Evolutionary conservation across 2,329 filamentous ascomycete species (phyloP), one percentile per base, ranked within the genome.

Genomic region (Botrytis tulipae): DNA sequence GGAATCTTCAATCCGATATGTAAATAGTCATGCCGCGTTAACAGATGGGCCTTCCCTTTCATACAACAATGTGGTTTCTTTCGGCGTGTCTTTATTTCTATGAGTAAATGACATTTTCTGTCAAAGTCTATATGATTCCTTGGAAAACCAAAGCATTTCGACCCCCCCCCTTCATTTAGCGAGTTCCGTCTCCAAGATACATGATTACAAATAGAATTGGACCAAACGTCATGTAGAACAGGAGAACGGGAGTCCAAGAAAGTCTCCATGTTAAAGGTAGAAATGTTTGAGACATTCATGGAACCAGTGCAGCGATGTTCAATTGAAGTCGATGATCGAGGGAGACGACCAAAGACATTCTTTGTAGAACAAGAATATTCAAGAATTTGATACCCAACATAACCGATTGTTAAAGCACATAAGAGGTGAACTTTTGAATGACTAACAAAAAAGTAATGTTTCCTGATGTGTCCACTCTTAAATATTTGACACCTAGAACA

Each of bases 81-180:
- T 7, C 12, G 12, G 14, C 16, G 2, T n/a, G 0, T 4, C 22
- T 61, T 40, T 14, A 16, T 40, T 16, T 25, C 6, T 40, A 25
- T n/a, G 10, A 6, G 5, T n/a, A 22, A 6, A 37, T 3, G 7
- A 4, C 35, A 8, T 16, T 6, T 1, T 14, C 6, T 10, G 22
- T 16, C 22, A 9, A 16, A 37, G 32, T 37, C 12, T 25, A 25
- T 8, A 16, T 3, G 40, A 35, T 16, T 9, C 6, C 59, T 61
- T 22, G 59, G 3, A 61, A 20, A 25, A 14, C 37, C 12, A 40
- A 5, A 25, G 14, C 32, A 25, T 40, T 25, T 40, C 1, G 14
- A 22, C 12, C 6, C 14, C 7, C 35, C 59, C 59, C 35, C 6
- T 61, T n/a, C 35, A 37, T 40, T 40, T 61, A 61, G 35, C 59